Base-by-base conservation (phyloP, 257 asterid genomes). In the Solanum habrochaites region DNA sequence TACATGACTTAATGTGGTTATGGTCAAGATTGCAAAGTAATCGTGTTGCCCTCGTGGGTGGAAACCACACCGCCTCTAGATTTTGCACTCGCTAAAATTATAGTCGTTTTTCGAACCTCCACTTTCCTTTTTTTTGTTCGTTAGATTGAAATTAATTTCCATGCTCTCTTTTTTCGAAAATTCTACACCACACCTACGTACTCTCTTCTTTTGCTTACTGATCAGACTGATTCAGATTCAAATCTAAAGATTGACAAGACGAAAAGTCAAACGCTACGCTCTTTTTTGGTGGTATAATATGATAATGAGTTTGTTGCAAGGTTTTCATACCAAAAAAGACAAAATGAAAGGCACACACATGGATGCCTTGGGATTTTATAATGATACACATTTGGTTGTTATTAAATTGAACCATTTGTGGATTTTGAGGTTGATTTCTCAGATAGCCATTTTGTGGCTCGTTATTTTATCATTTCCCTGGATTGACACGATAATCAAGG, bases 41-140 rank as follows among this genome's bases (percentile, higher is more conserved):
- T 56, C 87, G 89, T 56, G 91, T 89, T 85, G 82, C 92, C 87
- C 90, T 92, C 27, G 93, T 90, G 91, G 94, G 94, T 90, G 93
- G 93, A 62, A 92, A 92, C 81, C 94, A 92, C 91, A 92, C 93
- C 52, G 93, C 93, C 49, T 82, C 94, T 58, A 83, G 93, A 85
- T 92, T 92, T 88, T 90, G 93, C 88, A 87, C 93, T 83, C 94
- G 94, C 89, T 92, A 91, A 85, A 16, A 4, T 32, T 45, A n/a
- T 40, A 45, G 6, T 2, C 27, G 9, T 66, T 62, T 67, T 18
- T 20, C 7, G 8, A 83, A 14, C 45, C 40, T 37, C 3, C 7
- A 32, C 11, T 31, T 71, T 64, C 35, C 27, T 35, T 71, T 40
- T 40, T 52, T 47, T 40, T 47, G 15, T 10, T 60, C 42, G 20